A percentile compares a stretch with the other conserved stretches of the same genome.
Conservation (phyloP, 805 yeast species). For the Kodamaea kakaduensis region DNA sequence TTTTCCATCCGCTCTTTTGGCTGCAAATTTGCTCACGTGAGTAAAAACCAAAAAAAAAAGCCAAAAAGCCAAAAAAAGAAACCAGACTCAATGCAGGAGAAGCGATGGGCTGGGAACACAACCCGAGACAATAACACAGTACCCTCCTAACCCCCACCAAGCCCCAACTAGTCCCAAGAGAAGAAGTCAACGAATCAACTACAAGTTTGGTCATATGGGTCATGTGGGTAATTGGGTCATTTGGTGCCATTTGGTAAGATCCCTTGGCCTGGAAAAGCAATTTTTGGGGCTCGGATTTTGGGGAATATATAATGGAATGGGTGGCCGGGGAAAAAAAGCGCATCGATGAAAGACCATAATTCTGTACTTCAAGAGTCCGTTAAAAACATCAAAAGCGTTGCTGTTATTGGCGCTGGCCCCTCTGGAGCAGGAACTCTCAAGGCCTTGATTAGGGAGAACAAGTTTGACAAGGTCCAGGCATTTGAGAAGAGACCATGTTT, state of each 20-base stretch:
- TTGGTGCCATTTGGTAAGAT: no score
- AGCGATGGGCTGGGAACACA: no score
- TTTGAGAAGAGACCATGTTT: constrained; percentile 54
- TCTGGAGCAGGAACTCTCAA: constrained; percentile 22
- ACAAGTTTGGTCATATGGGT: no score
- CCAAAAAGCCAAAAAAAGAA: constrained; percentile 2
- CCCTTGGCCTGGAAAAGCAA: constrained; percentile 7
- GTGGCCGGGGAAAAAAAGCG: not conserved
- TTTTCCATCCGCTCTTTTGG: constrained; percentile 2
- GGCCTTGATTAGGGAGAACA: constrained; percentile 52
- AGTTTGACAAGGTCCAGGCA: constrained; percentile 46
- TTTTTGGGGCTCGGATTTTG: not conserved
- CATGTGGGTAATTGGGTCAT: no score
- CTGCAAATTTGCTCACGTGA: not conserved
- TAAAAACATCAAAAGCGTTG: constrained; percentile 12
- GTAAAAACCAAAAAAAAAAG: constrained; percentile 1
- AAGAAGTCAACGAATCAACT: no score
- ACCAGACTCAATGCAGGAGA: not conserved
- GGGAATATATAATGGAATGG: not conserved
- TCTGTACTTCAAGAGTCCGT: constrained; percentile 6
- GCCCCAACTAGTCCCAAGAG: no score
- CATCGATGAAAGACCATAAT: constrained; percentile 7
- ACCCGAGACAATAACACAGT: no score
- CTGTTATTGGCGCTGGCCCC: constrained; percentile 23
- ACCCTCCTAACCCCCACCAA: no score